A percentile compares a stretch with the other conserved stretches of the same genome.
Evolutionary conservation across 306 rosid species (phyloP).

Genomic region (Gastrolobium bilobum): DNA sequence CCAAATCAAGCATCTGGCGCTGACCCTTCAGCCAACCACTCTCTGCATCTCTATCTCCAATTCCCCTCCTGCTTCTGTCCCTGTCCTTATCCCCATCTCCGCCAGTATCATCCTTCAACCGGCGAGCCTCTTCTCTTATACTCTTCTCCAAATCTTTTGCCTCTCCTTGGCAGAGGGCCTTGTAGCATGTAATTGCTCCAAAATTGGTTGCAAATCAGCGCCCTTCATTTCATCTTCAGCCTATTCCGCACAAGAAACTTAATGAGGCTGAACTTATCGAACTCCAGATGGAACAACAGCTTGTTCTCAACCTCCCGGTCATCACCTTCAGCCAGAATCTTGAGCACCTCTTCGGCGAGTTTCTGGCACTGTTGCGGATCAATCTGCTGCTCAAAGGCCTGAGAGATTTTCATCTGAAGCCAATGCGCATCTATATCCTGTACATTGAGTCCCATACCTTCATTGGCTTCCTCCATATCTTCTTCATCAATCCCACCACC

Average conservation of each 20-base stretch:
- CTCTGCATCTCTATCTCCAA: constrained; percentile 77
- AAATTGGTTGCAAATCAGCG: constrained; percentile 75
- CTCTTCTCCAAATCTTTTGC: constrained; percentile 89
- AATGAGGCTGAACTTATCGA: constrained; percentile 79
- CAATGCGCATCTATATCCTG: constrained; percentile 98
- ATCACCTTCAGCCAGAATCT: constrained; percentile 83
- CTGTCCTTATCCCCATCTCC: constrained; percentile 78
- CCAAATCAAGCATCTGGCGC: constrained; percentile 88
- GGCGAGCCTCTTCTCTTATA: constrained; percentile 90
- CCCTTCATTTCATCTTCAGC: constrained; percentile 87
- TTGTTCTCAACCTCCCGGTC: constrained; percentile 84
- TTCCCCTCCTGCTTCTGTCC: constrained; percentile 76
- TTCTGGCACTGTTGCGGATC: constrained; percentile 93
- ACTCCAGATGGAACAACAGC: constrained; percentile 72
- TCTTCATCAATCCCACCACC: constrained; percentile 94
- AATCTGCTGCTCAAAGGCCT: constrained; percentile 85
- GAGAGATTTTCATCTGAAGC: constrained; percentile 97
- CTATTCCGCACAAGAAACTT: constrained; percentile 78
- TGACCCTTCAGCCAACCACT: constrained; percentile 86
- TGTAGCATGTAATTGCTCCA: constrained; percentile 94
- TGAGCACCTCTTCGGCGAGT: constrained; percentile 87
- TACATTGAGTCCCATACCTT: constrained; percentile 86
- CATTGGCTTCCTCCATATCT: constrained; percentile 84
- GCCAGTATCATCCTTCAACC: constrained; percentile 81
- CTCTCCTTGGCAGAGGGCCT: constrained; percentile 94